These are phyloP conservation scores for Ogataea wickerhamii DNA, from an alignment of 805 yeast species.

Conservation along the genomic window DNA sequence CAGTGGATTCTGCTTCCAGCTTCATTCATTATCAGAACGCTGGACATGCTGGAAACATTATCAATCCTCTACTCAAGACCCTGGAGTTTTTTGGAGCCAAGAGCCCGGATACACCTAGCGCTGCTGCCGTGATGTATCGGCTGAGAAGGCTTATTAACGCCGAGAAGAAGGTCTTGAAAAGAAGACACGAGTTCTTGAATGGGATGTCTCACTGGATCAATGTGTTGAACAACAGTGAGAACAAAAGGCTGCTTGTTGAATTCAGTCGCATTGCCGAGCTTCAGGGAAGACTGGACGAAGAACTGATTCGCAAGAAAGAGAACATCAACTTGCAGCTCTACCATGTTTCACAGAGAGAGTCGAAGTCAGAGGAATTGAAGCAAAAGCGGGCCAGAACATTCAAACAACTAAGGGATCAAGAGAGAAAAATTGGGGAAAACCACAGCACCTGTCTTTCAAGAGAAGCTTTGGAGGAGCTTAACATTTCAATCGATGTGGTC, in stretches of 20 bases:
- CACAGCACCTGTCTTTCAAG: slow-evolving; percentile 40
- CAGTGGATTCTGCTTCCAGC: slow-evolving; percentile 17
- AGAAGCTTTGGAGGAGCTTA: slow-evolving; percentile 51
- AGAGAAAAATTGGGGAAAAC: slow-evolving; percentile 45
- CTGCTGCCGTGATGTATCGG: slow-evolving; percentile 32
- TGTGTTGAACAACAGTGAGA: slow-evolving; percentile 37
- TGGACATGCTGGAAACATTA: slow-evolving; percentile 17
- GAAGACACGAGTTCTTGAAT: slow-evolving; percentile 36
- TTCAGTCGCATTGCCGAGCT: slow-evolving; percentile 36
- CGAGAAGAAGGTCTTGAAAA: slow-evolving; percentile 36
- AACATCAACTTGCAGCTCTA: slow-evolving; percentile 40
- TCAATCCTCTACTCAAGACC: slow-evolving; percentile 23
- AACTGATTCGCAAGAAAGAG: slow-evolving; percentile 41
- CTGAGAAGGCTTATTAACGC: slow-evolving; percentile 36
- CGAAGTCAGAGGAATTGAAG: slow-evolving; percentile 40
- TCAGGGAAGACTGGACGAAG: slow-evolving; percentile 36
- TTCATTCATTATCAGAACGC: slow-evolving; percentile 20
- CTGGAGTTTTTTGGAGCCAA: slow-evolving; percentile 25
- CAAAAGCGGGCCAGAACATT: slow-evolving; percentile 36
- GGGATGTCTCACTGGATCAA: slow-evolving; percentile 43
- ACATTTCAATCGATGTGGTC: slow-evolving; percentile 48
- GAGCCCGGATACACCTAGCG: slow-evolving; percentile 25
- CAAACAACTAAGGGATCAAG: slow-evolving; percentile 38
- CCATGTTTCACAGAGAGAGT: slow-evolving; percentile 49
- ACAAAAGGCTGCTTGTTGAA: slow-evolving; percentile 38